These are phyloP conservation scores for Solanum peruvianum DNA, from an alignment of 257 asterid genomes.

Conservation along the genomic window DNA sequence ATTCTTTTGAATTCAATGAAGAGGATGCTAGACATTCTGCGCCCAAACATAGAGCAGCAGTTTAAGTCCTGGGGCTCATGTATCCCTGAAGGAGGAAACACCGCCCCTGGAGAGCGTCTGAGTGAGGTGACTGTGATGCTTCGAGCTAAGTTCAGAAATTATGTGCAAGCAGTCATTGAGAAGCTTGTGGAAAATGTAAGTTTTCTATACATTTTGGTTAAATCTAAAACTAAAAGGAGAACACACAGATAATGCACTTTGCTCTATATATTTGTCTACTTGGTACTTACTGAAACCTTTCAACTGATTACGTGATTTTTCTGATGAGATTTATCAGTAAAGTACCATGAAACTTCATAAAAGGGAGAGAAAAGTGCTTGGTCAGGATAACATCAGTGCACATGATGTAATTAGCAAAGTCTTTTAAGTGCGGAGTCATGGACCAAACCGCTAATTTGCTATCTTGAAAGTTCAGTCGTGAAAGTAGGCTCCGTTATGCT, in stretches of 20 bases:
- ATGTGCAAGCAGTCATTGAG: slow-evolving; percentile 43
- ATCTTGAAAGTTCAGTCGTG: neutral
- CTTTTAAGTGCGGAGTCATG: neutral
- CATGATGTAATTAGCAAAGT: neutral
- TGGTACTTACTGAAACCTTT: neutral
- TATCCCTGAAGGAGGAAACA: slow-evolving; percentile 31
- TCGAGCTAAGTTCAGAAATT: slow-evolving; percentile 40
- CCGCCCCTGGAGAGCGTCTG: slow-evolving; percentile 36
- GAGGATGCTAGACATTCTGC: slow-evolving; percentile 35
- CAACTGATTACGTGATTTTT: neutral
- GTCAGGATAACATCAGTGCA: neutral
- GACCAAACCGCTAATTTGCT: neutral
- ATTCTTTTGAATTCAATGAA: slow-evolving; percentile 41
- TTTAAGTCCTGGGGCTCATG: slow-evolving; percentile 41
- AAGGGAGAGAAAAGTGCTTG: neutral
- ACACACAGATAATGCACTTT: neutral
- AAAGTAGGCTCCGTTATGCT: neutral
- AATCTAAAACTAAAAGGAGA: neutral
- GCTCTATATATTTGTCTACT: neutral
- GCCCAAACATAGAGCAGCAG: slow-evolving; percentile 35
- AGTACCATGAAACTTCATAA: neutral
- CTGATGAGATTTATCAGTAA: neutral
- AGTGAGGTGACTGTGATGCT: slow-evolving; percentile 50
- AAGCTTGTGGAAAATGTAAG: slow-evolving; percentile 45
- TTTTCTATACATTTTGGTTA: neutral